Evolutionary conservation across 73 alveolate species (phyloP), one percentile per base, ranked within the genome.

Genomic region (Halteria grandinella): DNA sequence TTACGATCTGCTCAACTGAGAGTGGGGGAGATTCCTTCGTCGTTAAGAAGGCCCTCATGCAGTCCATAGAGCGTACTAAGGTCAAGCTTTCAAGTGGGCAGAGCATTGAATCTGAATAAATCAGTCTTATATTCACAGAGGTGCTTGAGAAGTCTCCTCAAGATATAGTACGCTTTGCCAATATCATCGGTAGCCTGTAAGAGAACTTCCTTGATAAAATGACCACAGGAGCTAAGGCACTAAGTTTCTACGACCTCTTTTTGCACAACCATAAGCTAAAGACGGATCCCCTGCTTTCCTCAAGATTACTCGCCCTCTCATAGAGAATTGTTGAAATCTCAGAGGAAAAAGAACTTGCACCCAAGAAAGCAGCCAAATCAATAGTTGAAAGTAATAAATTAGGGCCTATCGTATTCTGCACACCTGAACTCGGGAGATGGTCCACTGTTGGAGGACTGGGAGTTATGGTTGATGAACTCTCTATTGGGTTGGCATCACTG

Each of bases 371-470:
- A n/a, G 79, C 93, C 17, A 74, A 83, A 75, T 48, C 78, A 4
- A 76, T 97, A 10, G 83, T 88, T 28, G 82, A 82, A 3, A 53
- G 62, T 6, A 97, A 97, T 64, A 85, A 75, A 69, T 85, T 97
- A 36, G 99, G 99, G 6, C 99, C 99, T 0, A 93, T 97, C 31
- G 93, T 93, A 15, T 97, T 97, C 80, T 85, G 91, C 18, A 83
- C 99, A 14, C 99, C 99, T 32, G 99, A 97, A 69, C 90, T 95
- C 28, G 99, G 98, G 0, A 89, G 97, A 63, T 97, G 98, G 98
- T 93, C 98, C 2, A 95, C 98, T 29, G 94, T 95, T 24, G 99
- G 99, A 8, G 99, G 99, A 6, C 87, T 97, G 31, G 99, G 99
- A 8, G 99, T 97, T 15, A 97, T 97, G 99, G 97, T 94, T 20